Base-by-base conservation (phyloP, 2,329 filamentous ascomycete genomes). In the Diaporthe nobilis region DNA sequence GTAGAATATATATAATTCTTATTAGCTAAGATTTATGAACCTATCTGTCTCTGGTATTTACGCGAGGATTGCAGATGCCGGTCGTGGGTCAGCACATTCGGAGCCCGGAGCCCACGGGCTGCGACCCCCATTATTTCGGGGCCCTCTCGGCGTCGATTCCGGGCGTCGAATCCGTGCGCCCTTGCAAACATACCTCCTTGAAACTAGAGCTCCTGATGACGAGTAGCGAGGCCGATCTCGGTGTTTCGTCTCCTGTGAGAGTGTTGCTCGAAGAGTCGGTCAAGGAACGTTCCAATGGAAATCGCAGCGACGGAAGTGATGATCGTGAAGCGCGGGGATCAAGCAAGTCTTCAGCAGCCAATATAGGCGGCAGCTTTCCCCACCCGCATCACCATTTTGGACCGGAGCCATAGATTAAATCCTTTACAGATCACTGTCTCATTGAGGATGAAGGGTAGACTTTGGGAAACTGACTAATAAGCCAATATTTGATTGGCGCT, bases 121-220 rank as follows among this genome's bases (percentile, higher is more conserved):
- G 58, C 58, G 58, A 8, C 2, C 58, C 58, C 37, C 22, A 42
- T 17, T 25, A 0, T 61, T 61, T 44, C 58, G 58, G 58, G 39
- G 9, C 58, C 58, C 58, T 37, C 58, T 44, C 58, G 58, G 58
- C 37, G n/a, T 44, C 58, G 37, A 63, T 5, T 28, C 37, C 58
- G 37, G 28, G 37, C 58, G n/a, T 44, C 58, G 37, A 63, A 20
- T 28, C 37, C 58, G 37, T 44, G 58, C 58, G n/a, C 44, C 44
- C 58, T 63, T 63, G 58, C 37, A 63, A 3, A 63, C n/a, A 28
- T n/a, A 28, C 37, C 58, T 63, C 39, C 58, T 44, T 63, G 58
- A 63, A 63, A 63, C 58, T n/a, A 63, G 37, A 44, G 13, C 37
- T 44, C 13, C n/a, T 7, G 37, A 63, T 25, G 58, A 28, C 58